These are phyloP conservation scores for Calonectria hawksworthii DNA, from an alignment of 2,329 filamentous ascomycete genomes.

Conservation along the genomic window DNA sequence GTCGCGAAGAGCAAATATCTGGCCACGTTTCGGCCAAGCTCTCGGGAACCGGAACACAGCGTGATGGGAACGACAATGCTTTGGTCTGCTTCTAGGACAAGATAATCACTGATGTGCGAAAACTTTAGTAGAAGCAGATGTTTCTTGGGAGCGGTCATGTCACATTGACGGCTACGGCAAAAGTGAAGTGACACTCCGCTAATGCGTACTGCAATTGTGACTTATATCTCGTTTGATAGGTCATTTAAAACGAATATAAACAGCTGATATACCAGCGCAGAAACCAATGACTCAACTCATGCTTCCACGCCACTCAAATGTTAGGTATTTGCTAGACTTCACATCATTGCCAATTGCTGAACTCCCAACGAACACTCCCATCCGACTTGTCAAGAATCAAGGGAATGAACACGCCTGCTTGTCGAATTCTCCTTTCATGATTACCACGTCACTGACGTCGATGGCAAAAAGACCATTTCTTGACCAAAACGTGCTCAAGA, in stretches of 20 bases:
- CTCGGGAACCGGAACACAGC: too few relatives aligned
- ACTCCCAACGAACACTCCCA: neutral
- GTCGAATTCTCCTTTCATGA: too few relatives aligned
- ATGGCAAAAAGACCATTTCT: neutral
- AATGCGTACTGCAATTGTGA: too few relatives aligned
- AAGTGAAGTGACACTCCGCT: too few relatives aligned
- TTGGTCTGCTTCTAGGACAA: neutral
- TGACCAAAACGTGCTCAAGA: neutral
- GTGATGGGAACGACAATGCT: neutral
- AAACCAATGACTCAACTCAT: neutral
- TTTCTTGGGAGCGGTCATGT: neutral
- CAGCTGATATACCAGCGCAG: neutral
- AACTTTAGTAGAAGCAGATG: neutral
- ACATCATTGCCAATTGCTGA: neutral
- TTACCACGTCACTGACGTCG: neutral
- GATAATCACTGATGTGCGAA: neutral
- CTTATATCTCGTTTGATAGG: too few relatives aligned
- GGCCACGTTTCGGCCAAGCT: neutral
- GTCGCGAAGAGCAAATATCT: neutral
- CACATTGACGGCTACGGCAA: too few relatives aligned
- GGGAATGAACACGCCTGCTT: neutral
- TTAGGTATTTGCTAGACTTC: neutral
- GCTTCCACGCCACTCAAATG: neutral
- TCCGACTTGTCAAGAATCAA: neutral
- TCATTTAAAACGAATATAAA: neutral